Percentiles rank a stretch among this genome's conserved stretches.
Evolutionary conservation across 345 rosid species (phyloP).

Genomic region (Corymbia maculata): DNA sequence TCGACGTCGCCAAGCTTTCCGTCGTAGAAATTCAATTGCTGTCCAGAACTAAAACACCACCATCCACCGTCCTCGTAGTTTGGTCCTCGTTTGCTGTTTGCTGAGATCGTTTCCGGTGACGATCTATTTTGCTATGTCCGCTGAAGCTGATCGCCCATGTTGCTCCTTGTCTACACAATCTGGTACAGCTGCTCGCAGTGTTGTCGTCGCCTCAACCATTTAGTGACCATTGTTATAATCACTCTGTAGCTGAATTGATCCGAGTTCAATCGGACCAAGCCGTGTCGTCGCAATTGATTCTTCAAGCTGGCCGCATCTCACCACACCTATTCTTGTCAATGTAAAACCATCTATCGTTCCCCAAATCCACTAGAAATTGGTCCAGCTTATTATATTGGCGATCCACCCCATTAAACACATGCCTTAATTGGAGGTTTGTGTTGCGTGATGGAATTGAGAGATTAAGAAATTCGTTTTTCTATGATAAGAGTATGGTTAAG

Average conservation of each 20-base stretch:
- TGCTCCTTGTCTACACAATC: not conserved
- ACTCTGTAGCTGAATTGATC: not conserved
- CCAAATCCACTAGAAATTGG: too few relatives aligned
- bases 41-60: not conserved
- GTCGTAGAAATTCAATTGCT: not conserved
- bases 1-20: not conserved
- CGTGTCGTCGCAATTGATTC: not conserved
- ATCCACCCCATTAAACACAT: too few relatives aligned
- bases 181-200: not conserved
- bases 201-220: not conserved
- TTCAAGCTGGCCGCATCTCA: not conserved
- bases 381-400: too few relatives aligned
- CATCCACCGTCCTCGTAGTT: not conserved
- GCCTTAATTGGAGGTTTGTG: too few relatives aligned
- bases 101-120: not conserved
- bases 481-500: too few relatives aligned
- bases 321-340: not conserved
- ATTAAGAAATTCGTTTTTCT: too few relatives aligned
- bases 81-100: not conserved
- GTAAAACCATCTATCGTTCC: too few relatives aligned
- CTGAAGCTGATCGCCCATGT: not conserved
- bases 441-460: too few relatives aligned
- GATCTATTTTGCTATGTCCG: not conserved
- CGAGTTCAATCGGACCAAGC: not conserved
- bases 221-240: not conserved